phyloP scores from a whole-genome alignment of 805 yeast genomes.

The Monosporozyma aerobia region DNA sequence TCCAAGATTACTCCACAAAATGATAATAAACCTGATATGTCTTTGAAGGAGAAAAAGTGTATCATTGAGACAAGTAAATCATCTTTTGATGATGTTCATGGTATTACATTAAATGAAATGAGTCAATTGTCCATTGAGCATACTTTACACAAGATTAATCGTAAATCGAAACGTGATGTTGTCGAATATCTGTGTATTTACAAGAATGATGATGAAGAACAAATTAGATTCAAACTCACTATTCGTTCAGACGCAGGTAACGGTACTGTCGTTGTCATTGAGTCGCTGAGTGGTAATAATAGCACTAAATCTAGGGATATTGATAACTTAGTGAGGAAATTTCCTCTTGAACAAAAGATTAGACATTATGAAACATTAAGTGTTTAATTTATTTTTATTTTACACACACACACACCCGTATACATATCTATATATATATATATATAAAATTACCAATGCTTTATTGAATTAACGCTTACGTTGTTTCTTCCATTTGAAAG shows the following conservation, averaged over 20 bases:
- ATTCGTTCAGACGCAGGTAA: constrained; percentile 7
- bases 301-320: neutral
- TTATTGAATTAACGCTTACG: constrained; percentile 40
- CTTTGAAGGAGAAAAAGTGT: neutral
- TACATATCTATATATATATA: neutral
- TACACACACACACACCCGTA: neutral
- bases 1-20: neutral
- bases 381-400: neutral
- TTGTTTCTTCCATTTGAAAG: constrained; percentile 78
- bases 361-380: neutral
- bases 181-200: constrained; percentile 23
- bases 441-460: neutral
- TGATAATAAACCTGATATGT: neutral
- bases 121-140: constrained; percentile 21
- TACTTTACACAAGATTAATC: constrained; percentile 15
- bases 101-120: constrained; percentile 21
- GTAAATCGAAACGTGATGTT: constrained; percentile 10
- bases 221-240: constrained; percentile 21
- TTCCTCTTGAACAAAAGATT: neutral
- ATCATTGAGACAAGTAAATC: constrained; percentile 1
- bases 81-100: constrained; percentile 25
- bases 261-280: neutral
- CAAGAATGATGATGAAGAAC: neutral
- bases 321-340: neutral
- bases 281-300: neutral